Base-by-base conservation (phyloP, 2,329 filamentous ascomycete genomes). In the Domatiomyces catenatus region DNA sequence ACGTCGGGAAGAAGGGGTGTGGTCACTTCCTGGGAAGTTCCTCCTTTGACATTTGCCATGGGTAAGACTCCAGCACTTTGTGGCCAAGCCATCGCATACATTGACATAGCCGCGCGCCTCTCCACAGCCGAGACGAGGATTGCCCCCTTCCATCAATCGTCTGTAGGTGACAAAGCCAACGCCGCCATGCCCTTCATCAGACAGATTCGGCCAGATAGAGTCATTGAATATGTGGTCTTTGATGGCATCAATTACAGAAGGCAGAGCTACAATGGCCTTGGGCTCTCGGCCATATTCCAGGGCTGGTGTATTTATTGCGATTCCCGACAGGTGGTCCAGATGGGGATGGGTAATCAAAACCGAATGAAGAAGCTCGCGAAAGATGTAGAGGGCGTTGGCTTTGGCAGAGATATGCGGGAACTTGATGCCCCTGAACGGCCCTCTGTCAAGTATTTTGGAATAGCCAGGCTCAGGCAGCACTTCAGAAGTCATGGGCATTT, bases 161-260 rank as follows among this genome's bases (percentile, higher is more conserved):
- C 88, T 82, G 60, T 94, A 96, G 0, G 87, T 94, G 32, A 98
- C 80, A 24, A 98, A 75, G 0, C 92, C 92, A 3, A 89, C 89
- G 20, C 92, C 89, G 20, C 92, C 92, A 32, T 89, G 88, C 64
- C 94, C 92, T 68, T 98, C 92, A 62, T 98, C 90, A 0, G 87
- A 93, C 42, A 98, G 70, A 59, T 98, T 98, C 0, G 92, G 92
- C 92, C 92, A 98, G 49, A 96, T 94, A 52, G 94, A 72, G 62
- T 95, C 93, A 67, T 98, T 98, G 72, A 98, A 98, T 53, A 98
- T 86, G 67, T 98, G 89, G 0, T 75, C 80, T 65, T 94, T 96
- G 67, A 98, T 82, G 0, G 90, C 89, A 45, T 86, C 76, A 48
- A 98, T 89, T n/a, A 90, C 94, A 24, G 80, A 83, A 0, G 89